A percentile compares a stretch with the other conserved stretches of the same genome.
Conservation (phyloP, 2,329 filamentous ascomycete genomes). For the Cadophora sp. region DNA sequence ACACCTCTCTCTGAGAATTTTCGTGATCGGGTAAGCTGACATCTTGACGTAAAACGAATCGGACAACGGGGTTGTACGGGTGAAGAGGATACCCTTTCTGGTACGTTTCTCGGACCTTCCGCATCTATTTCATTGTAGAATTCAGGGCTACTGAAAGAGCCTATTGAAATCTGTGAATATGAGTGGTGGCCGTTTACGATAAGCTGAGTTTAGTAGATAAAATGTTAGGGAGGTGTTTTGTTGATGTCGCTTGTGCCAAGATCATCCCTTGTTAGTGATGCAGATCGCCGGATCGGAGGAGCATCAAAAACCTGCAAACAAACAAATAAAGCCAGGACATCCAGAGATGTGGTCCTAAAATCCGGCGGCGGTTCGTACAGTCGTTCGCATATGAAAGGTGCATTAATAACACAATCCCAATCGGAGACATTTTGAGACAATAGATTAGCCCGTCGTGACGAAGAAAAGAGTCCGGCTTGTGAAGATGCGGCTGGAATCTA, state of each 20-base stretch:
- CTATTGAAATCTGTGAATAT: not conserved
- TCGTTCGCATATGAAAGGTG: not conserved
- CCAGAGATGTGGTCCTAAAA: not conserved
- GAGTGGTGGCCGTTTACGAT: not conserved
- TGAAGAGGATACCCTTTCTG: no score
- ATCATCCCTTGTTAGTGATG: not conserved
- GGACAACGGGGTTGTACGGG: no score
- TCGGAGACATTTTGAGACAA: constrained; percentile 11
- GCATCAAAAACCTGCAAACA: not conserved
- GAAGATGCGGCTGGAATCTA: constrained; percentile 5
- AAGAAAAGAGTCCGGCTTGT: not conserved
- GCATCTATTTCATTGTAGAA: no score
- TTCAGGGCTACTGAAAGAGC: not conserved
- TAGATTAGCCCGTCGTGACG: not conserved
- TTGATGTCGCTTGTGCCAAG: not conserved
- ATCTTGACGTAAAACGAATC: not conserved
- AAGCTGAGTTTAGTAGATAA: not conserved
- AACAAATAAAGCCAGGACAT: not conserved
- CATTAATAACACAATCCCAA: constrained; percentile 3
- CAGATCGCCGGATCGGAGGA: not conserved
- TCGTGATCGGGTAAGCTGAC: no score
- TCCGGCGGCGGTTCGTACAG: not conserved
- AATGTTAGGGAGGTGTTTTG: not conserved
- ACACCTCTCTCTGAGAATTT: not conserved
- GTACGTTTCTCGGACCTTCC: no score